Conservation (phyloP, 352 stramenopile genomes). For the Plasmopara viticola region DNA sequence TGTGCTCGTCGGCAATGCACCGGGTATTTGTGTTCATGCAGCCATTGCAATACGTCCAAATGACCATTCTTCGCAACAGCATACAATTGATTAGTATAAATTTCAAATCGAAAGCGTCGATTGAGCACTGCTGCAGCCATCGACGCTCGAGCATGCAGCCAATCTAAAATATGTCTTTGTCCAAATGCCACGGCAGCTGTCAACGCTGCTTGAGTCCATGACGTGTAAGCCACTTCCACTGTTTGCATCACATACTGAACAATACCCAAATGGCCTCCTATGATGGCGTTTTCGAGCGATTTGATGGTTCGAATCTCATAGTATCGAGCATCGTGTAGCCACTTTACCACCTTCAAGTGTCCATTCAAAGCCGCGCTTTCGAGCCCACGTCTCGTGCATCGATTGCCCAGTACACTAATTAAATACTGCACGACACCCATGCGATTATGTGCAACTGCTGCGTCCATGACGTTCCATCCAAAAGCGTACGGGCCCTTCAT, state of each 20-base stretch:
- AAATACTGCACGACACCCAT: slow-evolving; percentile 37
- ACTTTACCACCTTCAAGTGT: slow-evolving; percentile 30
- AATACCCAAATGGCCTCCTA: slow-evolving; percentile 30
- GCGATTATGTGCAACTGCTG: slow-evolving; percentile 32
- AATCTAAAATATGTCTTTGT: slow-evolving; percentile 25
- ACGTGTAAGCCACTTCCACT: slow-evolving; percentile 27
- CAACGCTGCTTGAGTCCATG: slow-evolving; percentile 31
- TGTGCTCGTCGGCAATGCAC: slow-evolving; percentile 31
- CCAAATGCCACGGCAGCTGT: slow-evolving; percentile 22
- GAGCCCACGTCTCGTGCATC: slow-evolving; percentile 33
- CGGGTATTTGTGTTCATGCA: slow-evolving; percentile 17
- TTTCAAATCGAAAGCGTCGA: slow-evolving; percentile 21
- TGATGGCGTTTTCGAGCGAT: slow-evolving; percentile 36
- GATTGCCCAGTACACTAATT: slow-evolving; percentile 27
- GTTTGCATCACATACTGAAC: slow-evolving; percentile 37
- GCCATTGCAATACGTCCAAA: slow-evolving; percentile 28
- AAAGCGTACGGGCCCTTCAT: slow-evolving; percentile 35
- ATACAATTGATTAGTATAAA: slow-evolving; percentile 26
- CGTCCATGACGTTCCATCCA: slow-evolving; percentile 39
- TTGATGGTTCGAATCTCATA: slow-evolving; percentile 34
- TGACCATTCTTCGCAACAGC: slow-evolving; percentile 19
- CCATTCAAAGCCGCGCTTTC: slow-evolving; percentile 29
- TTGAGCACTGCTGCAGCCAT: slow-evolving; percentile 10
- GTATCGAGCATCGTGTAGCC: slow-evolving; percentile 30
- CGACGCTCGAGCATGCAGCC: slow-evolving; percentile 25